These are phyloP conservation scores for Lignosus rhinocerotis DNA, from an alignment of 1,284 basidiomycete genomes.

Conservation along the genomic window DNA sequence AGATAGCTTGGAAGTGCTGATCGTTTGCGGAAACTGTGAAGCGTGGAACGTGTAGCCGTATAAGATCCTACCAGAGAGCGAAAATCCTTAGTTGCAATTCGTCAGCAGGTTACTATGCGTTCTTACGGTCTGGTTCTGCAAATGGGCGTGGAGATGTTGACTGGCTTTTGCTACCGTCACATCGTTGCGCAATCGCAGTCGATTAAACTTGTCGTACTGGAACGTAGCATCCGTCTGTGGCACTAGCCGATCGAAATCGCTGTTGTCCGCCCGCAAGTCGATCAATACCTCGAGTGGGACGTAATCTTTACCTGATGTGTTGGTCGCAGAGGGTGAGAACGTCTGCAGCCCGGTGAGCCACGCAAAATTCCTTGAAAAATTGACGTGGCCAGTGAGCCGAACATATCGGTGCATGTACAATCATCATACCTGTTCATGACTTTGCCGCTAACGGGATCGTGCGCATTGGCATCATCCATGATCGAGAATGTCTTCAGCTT, in stretches of 20 bases:
- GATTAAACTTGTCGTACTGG: conserved; percentile 95
- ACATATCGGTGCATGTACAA: neutral
- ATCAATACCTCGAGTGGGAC: conserved; percentile 90
- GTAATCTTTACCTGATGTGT: conserved; percentile 44
- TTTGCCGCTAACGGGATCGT: conserved; percentile 85
- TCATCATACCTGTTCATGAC: conserved; percentile 78
- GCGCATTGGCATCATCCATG: conserved; percentile 75
- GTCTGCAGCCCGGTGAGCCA: conserved; percentile 73
- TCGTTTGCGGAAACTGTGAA: conserved; percentile 90
- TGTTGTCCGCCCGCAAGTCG: conserved; percentile 80
- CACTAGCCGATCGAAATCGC: conserved; percentile 86
- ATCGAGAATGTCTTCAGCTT: conserved; percentile 83
- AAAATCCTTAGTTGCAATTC: neutral
- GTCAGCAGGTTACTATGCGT: neutral
- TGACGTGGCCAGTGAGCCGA: neutral
- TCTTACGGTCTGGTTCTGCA: conserved; percentile 79
- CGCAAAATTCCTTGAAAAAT: conserved; percentile 30
- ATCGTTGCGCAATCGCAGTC: conserved; percentile 79
- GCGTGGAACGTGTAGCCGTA: conserved; percentile 80
- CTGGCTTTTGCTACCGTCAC: conserved; percentile 49
- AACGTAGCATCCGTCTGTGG: conserved; percentile 87
- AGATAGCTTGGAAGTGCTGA: conserved; percentile 85
- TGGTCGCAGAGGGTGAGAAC: conserved; percentile 71
- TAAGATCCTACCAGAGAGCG: conserved; percentile 63
- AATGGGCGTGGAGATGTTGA: conserved; percentile 57